Evolutionary conservation across 345 rosid species (phyloP), one percentile per base, ranked within the genome.

Genomic region (Populus tremula): DNA sequence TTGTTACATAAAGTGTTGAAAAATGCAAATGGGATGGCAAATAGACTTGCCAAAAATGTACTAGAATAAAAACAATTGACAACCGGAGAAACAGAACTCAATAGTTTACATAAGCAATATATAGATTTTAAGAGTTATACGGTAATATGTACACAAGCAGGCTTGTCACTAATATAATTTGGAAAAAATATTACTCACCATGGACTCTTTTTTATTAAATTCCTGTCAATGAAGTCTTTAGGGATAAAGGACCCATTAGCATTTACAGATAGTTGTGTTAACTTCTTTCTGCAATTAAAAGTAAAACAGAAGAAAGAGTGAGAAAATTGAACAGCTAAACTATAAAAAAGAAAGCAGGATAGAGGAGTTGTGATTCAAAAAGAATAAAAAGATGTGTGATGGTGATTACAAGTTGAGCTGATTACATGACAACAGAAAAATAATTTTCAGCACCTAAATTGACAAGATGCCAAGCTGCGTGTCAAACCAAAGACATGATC

Each of bases 401-500:
- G 14, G 12, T 39, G 43, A 21, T 49, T 17, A n/a, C 47, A 27
- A 47, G 1, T 17, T 23, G 17, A 36, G 73, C 17, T 45, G 66
- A 49, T 33, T 18, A 33, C 53, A 53, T 35, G 56, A 50, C 17
- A 23, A 31, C 62, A 29, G 14, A 13, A 43, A 36, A 0, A 76
- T 53, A 62, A 20, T 31, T 61, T 43, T 68, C 64, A 27, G 35
- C 73, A 93, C 98, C 99, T 89, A 76, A 87, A 93, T 12, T 85
- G 96, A 84, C 98, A 92, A 82, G 99, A 85, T 53, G 97, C 99
- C 39, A 96, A 83, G 85, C 92, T 93, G 78, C 85, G 85, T 39
- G 98, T 93, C 86, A 93, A 86, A 75, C 96, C 92, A 81, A 87
- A 93, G 77, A 91, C 76, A 82, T 96, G 97, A 78, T 93, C 98